Evolutionary conservation across 495 filamentous ascomycete genomes (phyloP).

Genomic region (Daldinia concentrica): DNA sequence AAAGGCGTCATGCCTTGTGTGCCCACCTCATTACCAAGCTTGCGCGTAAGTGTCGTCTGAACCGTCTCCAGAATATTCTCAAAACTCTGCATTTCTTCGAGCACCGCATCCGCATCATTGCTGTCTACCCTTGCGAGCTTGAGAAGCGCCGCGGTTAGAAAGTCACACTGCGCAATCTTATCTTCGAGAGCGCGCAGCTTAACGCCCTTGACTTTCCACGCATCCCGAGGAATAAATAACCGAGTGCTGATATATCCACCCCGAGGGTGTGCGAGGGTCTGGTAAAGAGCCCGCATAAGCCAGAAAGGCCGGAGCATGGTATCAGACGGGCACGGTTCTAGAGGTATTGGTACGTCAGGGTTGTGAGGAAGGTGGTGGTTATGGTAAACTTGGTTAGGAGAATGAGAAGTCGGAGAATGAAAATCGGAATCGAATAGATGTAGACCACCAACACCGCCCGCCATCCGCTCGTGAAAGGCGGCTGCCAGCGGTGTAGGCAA

Average conservation of each 20-base stretch:
- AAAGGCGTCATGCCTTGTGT: slow-evolving; percentile 72
- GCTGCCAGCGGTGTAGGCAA: slow-evolving; percentile 73
- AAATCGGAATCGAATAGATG: slow-evolving; percentile 88
- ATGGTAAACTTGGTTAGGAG: slow-evolving; percentile 64
- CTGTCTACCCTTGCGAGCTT: slow-evolving; percentile 86
- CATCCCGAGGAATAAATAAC: slow-evolving; percentile 89
- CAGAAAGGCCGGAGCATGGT: slow-evolving; percentile 90
- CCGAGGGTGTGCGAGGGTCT: slow-evolving; percentile 88
- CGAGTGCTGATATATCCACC: slow-evolving; percentile 92
- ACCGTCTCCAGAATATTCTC: slow-evolving; percentile 88
- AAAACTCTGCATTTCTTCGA: slow-evolving; percentile 95
- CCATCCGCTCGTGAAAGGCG: slow-evolving; percentile 61
- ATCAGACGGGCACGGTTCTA: slow-evolving; percentile 93
- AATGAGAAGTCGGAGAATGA: slow-evolving; percentile 74
- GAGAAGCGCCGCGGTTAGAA: slow-evolving; percentile 87
- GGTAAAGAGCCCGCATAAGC: slow-evolving; percentile 92
- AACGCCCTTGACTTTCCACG: slow-evolving; percentile 93
- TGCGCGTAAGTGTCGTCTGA: slow-evolving; percentile 77
- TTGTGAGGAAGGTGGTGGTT: slow-evolving; percentile 34
- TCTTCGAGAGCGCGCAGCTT: slow-evolving; percentile 92
- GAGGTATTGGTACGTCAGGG: slow-evolving; percentile 68
- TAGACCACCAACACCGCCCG: slow-evolving; percentile 69
- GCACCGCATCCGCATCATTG: slow-evolving; percentile 86
- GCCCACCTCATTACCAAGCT: slow-evolving; percentile 90
- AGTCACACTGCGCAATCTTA: slow-evolving; percentile 92